Evolutionary conservation across 2,329 filamentous ascomycete species (phyloP).

Genomic region (Trichoderma lentiforme): DNA sequence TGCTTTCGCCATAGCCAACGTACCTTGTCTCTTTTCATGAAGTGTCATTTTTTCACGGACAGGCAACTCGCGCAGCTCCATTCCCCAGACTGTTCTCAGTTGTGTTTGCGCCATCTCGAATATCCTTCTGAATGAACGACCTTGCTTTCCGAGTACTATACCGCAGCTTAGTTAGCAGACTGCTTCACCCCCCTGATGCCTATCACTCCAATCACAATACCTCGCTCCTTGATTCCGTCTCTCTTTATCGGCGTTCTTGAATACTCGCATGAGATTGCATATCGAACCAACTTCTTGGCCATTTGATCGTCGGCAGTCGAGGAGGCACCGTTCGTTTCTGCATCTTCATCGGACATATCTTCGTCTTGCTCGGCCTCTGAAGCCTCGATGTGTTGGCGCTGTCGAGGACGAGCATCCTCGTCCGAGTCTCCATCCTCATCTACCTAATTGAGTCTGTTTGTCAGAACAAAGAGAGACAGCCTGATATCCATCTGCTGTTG

Average conservation of each 20-base stretch:
- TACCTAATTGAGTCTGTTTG: slow-evolving; percentile 18
- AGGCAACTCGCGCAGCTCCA: slow-evolving; percentile 85
- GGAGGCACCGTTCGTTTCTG: slow-evolving; percentile 23
- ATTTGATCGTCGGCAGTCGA: slow-evolving; percentile 49
- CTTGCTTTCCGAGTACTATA: slow-evolving; percentile 66
- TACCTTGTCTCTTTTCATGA: slow-evolving; percentile 72
- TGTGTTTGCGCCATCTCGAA: slow-evolving; percentile 74
- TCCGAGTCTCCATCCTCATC: slow-evolving; percentile 33
- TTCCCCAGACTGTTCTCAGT: slow-evolving; percentile 75
- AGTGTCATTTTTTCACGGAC: slow-evolving; percentile 76
- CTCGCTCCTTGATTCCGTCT: slow-evolving; percentile 62
- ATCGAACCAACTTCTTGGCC: slow-evolving; percentile 65
- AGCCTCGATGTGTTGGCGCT: slow-evolving; percentile 29
- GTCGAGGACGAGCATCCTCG: slow-evolving; percentile 32
- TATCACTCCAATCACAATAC: slow-evolving; percentile 33
- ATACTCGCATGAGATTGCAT: slow-evolving; percentile 64
- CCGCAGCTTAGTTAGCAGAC: neutral
- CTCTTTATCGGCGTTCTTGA: slow-evolving; percentile 58
- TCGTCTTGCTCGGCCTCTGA: slow-evolving; percentile 39
- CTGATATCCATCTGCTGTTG: neutral
- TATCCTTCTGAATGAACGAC: slow-evolving; percentile 69
- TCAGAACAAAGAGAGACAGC: neutral
- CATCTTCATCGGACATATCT: slow-evolving; percentile 32
- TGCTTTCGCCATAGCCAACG: neutral
- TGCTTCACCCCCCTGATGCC: neutral